Conservation (phyloP, 306 rosid genomes). For the Pyrus communis region DNA sequence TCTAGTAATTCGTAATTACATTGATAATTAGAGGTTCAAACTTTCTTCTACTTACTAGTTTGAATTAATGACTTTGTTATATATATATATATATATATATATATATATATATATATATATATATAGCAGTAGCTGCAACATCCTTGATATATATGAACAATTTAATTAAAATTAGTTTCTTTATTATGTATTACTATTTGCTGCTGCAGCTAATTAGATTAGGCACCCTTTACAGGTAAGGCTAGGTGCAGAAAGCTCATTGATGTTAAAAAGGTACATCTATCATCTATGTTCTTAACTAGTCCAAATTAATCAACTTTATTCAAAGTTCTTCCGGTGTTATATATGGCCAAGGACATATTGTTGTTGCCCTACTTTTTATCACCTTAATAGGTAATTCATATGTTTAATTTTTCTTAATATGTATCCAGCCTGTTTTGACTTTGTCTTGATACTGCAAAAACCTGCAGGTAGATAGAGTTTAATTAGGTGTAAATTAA, state of each 20-base stretch:
- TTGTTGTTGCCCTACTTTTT: neutral
- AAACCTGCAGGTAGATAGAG: neutral
- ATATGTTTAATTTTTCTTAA: neutral
- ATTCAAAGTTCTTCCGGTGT: neutral
- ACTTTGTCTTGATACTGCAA: neutral
- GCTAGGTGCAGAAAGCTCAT: conserved; percentile 34
- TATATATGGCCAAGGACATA: neutral
- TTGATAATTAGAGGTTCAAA: neutral
- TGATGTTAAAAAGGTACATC: conserved; percentile 40
- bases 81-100: neutral
- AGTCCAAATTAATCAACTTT: neutral
- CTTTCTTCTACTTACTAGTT: neutral
- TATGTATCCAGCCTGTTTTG: neutral
- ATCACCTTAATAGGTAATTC: neutral
- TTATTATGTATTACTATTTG: conserved; percentile 13
- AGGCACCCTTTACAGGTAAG: conserved; percentile 69
- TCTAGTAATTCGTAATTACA: neutral
- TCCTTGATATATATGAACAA: neutral
- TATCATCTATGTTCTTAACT: neutral
- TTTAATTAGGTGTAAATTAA: neutral
- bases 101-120: neutral
- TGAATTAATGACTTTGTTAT: neutral
- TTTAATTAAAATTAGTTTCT: neutral
- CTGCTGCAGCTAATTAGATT: conserved; percentile 33
- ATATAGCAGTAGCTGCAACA: neutral